Conservation (phyloP, 2,329 filamentous ascomycete species). For the Dactylella cylindrospora region DNA sequence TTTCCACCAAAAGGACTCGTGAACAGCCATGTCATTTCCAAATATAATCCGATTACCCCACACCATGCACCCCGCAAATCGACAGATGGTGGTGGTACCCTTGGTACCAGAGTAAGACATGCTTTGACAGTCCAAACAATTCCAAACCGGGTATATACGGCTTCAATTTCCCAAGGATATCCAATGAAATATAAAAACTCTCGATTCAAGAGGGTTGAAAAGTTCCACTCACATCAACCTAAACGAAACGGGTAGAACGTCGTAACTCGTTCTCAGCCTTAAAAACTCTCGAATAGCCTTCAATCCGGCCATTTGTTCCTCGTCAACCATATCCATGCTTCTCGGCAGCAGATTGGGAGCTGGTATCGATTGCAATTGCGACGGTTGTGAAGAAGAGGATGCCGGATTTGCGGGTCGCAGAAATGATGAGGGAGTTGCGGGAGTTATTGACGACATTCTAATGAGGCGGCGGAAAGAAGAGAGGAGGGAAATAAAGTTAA, state of each 20-base stretch:
- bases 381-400: conserved; percentile 15
- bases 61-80: too few species aligned
- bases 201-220: conserved; percentile 1
- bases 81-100: too few species aligned
- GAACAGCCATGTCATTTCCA: too few species aligned
- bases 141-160: too few species aligned
- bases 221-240: conserved; percentile 67
- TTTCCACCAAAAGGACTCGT: too few species aligned
- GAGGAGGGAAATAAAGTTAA: too few species aligned
- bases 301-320: conserved; percentile 51
- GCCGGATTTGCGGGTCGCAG: conserved; percentile 26
- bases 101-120: too few species aligned
- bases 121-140: too few species aligned
- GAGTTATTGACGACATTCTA: conserved; percentile 42
- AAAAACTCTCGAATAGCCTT: conserved; percentile 92
- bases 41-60: too few species aligned
- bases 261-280: conserved; percentile 93
- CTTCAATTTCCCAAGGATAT: too few species aligned
- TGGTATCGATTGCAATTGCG: conserved; percentile 19
- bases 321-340: conserved; percentile 11
- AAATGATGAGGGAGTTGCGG: conserved; percentile 44
- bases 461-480: not conserved
- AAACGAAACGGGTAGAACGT: conserved; percentile 93
- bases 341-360: not conserved
- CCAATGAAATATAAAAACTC: too few species aligned